phyloP scores from a whole-genome alignment of 192 early-diverging fungal species.

The Backusella mclennaniae region DNA sequence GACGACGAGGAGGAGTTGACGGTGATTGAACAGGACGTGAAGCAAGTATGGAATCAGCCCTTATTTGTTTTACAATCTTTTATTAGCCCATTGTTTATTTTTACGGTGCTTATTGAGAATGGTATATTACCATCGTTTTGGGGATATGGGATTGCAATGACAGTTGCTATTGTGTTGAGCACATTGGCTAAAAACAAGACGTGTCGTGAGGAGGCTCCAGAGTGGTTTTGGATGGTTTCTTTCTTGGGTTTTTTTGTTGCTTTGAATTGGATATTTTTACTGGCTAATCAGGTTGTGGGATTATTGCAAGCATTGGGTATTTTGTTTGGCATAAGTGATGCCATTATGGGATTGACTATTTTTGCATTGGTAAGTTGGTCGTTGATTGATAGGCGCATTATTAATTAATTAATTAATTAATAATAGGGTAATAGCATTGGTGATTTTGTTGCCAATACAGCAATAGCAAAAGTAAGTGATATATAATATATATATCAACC shows the following conservation, averaged over 20 bases:
- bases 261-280: constrained; percentile 79
- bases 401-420: not conserved
- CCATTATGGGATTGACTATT: constrained; percentile 76
- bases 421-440: constrained; percentile 73
- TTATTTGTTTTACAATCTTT: not conserved
- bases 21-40: not conserved
- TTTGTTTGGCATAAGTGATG: constrained; percentile 73
- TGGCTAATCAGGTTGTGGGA: constrained; percentile 86
- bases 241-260: constrained; percentile 72
- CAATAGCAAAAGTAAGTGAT: constrained; percentile 60
- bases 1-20: not conserved
- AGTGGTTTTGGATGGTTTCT: constrained; percentile 41
- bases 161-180: constrained; percentile 28
- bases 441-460: constrained; percentile 89
- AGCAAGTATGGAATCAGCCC: not conserved
- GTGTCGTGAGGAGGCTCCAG: constrained; percentile 33
- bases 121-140: constrained; percentile 10
- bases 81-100: not conserved
- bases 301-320: constrained; percentile 77
- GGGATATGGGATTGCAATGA: constrained; percentile 20
- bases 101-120: constrained; percentile 3
- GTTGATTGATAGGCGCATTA: not conserved
- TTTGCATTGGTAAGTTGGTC: constrained; percentile 68
- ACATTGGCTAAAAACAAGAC: constrained; percentile 22
- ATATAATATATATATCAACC: not conserved